phyloP scores from a whole-genome alignment of 768 basidiomycete genomes.

The Floccularia luteovirens region DNA sequence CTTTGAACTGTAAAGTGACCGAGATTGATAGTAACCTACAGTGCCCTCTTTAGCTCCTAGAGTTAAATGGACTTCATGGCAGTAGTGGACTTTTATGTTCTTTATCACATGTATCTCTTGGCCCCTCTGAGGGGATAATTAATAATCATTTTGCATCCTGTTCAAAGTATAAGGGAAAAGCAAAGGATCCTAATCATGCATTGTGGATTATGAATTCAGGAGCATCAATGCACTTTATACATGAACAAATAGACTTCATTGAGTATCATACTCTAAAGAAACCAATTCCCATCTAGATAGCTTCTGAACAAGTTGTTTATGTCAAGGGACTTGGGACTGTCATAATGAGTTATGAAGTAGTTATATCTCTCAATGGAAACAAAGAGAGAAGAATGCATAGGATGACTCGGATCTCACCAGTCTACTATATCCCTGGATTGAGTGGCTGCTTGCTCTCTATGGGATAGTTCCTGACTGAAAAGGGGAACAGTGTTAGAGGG shows the following conservation, averaged over 20 bases:
- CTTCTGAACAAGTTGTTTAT: not conserved
- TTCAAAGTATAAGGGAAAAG: not conserved
- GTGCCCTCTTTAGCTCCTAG: not conserved
- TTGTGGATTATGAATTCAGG: not conserved
- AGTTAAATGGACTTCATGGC: not conserved
- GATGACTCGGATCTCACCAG: too few relatives aligned
- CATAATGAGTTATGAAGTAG: not conserved
- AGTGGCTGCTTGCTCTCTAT: too few relatives aligned
- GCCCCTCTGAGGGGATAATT: not conserved
- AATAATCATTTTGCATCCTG: not conserved
- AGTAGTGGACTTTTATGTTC: not conserved
- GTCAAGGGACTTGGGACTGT: not conserved
- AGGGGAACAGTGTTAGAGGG: too few relatives aligned
- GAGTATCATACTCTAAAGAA: not conserved
- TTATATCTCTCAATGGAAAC: not conserved
- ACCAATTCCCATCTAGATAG: not conserved
- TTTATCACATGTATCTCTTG: not conserved
- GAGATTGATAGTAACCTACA: not conserved
- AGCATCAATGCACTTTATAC: not conserved
- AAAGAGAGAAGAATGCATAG: too few relatives aligned
- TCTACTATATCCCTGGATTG: too few relatives aligned
- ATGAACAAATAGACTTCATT: not conserved
- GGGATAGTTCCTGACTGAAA: too few relatives aligned
- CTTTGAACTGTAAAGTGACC: not conserved
- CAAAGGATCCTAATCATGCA: not conserved